phyloP scores from a whole-genome alignment of 768 basidiomycete species.

The Tricholoma flavovirens region DNA sequence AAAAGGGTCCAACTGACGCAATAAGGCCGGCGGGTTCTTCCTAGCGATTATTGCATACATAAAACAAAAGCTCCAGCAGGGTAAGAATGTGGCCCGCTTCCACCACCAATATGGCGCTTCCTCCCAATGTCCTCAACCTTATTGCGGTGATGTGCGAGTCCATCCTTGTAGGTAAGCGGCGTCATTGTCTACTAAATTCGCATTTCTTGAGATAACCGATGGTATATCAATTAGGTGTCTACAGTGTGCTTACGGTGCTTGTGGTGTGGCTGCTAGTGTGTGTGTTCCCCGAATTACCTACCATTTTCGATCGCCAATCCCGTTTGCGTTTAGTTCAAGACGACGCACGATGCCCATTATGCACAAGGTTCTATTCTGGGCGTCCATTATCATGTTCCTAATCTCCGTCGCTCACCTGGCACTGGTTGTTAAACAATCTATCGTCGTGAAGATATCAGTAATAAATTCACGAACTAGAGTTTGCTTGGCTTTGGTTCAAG shows the following conservation, averaged over 20 bases:
- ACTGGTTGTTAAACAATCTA: not conserved
- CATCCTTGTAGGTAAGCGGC: not conserved
- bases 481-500: not conserved
- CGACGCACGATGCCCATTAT: not conserved
- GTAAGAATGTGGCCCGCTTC: no score
- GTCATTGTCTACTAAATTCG: not conserved
- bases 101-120: not conserved
- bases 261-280: not conserved
- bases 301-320: not conserved
- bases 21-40: no score
- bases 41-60: no score
- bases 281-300: not conserved
- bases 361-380: slow-evolving; percentile 1
- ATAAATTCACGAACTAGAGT: not conserved
- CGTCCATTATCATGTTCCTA: slow-evolving; percentile 4
- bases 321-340: not conserved
- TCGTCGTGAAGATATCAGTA: not conserved
- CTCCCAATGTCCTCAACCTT: not conserved
- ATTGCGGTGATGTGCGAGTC: not conserved
- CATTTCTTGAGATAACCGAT: not conserved
- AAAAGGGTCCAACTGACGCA: no score
- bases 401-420: slow-evolving; percentile 4
- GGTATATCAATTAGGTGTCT: not conserved
- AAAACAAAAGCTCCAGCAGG: no score
- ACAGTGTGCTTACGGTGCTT: not conserved